These are phyloP conservation scores for Colletotrichum abscissum DNA, from an alignment of 2,329 filamentous ascomycete species.

Conservation along the genomic window DNA sequence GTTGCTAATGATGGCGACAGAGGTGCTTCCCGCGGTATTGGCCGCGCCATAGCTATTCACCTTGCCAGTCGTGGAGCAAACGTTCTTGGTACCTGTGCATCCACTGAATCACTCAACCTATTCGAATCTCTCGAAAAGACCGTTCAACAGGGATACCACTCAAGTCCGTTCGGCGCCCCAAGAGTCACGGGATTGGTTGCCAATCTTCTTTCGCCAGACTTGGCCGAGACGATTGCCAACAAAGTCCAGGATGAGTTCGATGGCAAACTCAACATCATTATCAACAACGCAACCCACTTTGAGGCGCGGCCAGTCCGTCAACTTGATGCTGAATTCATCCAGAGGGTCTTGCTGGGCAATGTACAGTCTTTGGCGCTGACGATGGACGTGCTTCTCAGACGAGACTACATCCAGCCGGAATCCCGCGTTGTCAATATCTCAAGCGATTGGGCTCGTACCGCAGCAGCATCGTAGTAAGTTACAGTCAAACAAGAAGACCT, in stretches of 20 bases:
- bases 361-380: constrained; percentile 48
- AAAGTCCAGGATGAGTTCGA: constrained; percentile 39
- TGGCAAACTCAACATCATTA: constrained; percentile 45
- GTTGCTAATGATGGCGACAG: constrained; percentile 55
- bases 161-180: constrained; percentile 24
- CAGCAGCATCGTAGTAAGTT: neutral
- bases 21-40: constrained; percentile 63
- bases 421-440: constrained; percentile 51
- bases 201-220: constrained; percentile 43
- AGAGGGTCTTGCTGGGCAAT: constrained; percentile 47
- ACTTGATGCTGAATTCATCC: constrained; percentile 41
- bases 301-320: constrained; percentile 45
- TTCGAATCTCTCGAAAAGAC: neutral
- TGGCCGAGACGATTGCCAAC: constrained; percentile 42
- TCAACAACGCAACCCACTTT: constrained; percentile 43
- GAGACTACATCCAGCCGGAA: constrained; percentile 43
- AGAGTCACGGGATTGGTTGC: constrained; percentile 43
- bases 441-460: neutral
- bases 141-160: neutral
- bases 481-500: neutral
- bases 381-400: constrained; percentile 47
- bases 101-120: neutral
- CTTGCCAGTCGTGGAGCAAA: constrained; percentile 43
- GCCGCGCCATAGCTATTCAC: constrained; percentile 42
- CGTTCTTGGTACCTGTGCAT: constrained; percentile 45